Evolutionary conservation across 2,329 filamentous ascomycete species (phyloP), one percentile per base, ranked within the genome.

Genomic region (Hymenoscyphus fraxineus): DNA sequence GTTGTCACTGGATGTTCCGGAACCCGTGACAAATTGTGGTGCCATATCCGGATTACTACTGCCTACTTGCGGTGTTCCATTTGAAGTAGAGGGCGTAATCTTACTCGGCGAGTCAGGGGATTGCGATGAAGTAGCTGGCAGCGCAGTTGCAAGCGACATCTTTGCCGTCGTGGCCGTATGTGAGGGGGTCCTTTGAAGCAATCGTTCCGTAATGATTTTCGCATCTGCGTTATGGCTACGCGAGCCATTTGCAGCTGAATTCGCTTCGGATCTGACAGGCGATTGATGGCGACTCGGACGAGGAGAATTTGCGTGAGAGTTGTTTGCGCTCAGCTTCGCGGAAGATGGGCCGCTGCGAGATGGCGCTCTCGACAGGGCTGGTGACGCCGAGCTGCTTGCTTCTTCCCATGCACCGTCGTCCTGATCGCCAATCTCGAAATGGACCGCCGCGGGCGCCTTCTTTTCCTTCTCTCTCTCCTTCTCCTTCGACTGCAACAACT

Each of bases 401-500:
- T 89, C 87, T 54, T 88, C 84, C 87, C 87, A 89, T 77, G 86
- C 86, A 79, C 86, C 85, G 61, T 85, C 82, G 47, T 78, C 76
- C 61, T 69, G 78, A 71, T 79, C 82, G 61, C 86, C 86, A 62
- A 89, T 79, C 70, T 88, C 85, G 70, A 89, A 89, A 72, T 87
- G 86, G 39, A 88, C 86, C 67, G 84, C 82, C 13, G 80, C 77
- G 31, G 44, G n/a, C 64, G 82, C 81, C 73, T 85, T 85, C 59
- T 35, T 51, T 7, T 16, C 85, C 77, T 70, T 80, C 81, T 67
- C 80, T 80, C 12, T 71, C 69, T 51, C 59, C 59, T 60, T 54
- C 13, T 62, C 60, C 32, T 44, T 56, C 78, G 80, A 35, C 19
- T 58, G 35, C 54, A 80, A 76, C 15, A 83, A 83, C 70, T 82